Base-by-base conservation (phyloP, 331 rosid genomes). In the Rosa hybrid region DNA sequence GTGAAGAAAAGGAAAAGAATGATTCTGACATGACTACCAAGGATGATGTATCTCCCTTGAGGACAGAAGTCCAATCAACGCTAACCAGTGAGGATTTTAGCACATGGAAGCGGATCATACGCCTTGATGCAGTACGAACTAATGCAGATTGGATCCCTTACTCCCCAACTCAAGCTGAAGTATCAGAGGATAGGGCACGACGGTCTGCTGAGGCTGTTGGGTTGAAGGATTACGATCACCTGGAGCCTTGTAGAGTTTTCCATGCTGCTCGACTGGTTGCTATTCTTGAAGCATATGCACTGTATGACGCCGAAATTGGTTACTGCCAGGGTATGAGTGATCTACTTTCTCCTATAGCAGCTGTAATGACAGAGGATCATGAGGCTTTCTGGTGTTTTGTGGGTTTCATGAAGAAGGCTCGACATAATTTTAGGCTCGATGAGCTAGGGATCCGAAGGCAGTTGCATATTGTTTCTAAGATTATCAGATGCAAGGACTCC, bases 241-340 rank as follows among this genome's bases (percentile, higher is more conserved):
- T 96, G 51, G 97, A 96, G 63, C 90, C 99, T 69, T 62, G 86
- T 79, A 86, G 97, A 82, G 91, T 96, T 77, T 88, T 92, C 79
- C 99, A 96, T 80, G 98, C 99, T 72, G 93, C 97, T 45, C 89
- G 99, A 42, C 80, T 96, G 50, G 99, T 96, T 84, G 96, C 99
- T 46, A 92, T 93, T 78, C 99, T 96, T 21, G 99, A 96, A 92
- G 99, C 99, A 27, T 96, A 96, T 84, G 98, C 99, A 44, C 86
- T 96, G 17, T 88, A 87, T 46, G 99, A 96, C 84, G 92, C 98
- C 51, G 99, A 96, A 90, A 96, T 96, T 78, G 99, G 99, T 71
- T 96, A 96, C 88, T 96, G 99, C 86, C 99, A 96, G 86, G 99
- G 99, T 18, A 96, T 96, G 99, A 96, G 99, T 34, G 99, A 96